phyloP scores from a whole-genome alignment of 495 filamentous ascomycete species.

The Talaromyces adpressus region DNA sequence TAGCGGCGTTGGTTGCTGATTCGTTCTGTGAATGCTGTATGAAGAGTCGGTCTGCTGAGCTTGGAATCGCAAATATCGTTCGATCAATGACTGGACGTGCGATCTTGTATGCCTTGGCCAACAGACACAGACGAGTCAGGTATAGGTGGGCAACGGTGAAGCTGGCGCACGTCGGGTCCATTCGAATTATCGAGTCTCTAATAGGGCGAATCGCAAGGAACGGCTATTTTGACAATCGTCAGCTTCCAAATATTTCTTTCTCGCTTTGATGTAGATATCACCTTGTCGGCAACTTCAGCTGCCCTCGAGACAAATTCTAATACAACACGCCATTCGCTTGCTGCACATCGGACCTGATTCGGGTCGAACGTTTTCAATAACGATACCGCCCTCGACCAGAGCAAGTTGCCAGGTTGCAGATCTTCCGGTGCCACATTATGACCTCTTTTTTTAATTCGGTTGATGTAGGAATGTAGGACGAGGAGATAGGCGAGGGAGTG shows the following conservation, averaged over 20 bases:
- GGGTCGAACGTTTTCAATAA: slow-evolving; percentile 51
- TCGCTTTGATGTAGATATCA: slow-evolving; percentile 1
- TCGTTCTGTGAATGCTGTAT: slow-evolving; percentile 18
- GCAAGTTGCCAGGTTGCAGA: slow-evolving; percentile 21
- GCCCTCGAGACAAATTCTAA: slow-evolving; percentile 38
- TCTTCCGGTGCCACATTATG: slow-evolving; percentile 16
- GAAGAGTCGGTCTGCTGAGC: slow-evolving; percentile 23
- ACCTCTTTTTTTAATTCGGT: slow-evolving; percentile 17
- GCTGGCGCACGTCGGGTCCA: slow-evolving; percentile 63
- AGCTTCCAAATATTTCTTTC: neutral
- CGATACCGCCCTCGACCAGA: slow-evolving; percentile 41
- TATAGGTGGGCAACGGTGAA: slow-evolving; percentile 62
- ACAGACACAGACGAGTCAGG: slow-evolving; percentile 54
- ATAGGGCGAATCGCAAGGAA: slow-evolving; percentile 53
- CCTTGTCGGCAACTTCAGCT: slow-evolving; percentile 35
- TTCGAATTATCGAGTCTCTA: slow-evolving; percentile 57
- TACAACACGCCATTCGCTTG: slow-evolving; percentile 44
- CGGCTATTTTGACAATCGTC: slow-evolving; percentile 34
- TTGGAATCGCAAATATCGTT: slow-evolving; percentile 59
- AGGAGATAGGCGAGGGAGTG: slow-evolving; percentile 39
- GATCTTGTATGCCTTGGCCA: slow-evolving; percentile 41
- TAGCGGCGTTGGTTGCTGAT: slow-evolving; percentile 44
- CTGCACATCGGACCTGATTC: slow-evolving; percentile 53
- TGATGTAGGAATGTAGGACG: slow-evolving; percentile 28
- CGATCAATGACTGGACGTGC: slow-evolving; percentile 64